Conservation (phyloP, 78 protist species). For the Dictyostelium intermedium region DNA sequence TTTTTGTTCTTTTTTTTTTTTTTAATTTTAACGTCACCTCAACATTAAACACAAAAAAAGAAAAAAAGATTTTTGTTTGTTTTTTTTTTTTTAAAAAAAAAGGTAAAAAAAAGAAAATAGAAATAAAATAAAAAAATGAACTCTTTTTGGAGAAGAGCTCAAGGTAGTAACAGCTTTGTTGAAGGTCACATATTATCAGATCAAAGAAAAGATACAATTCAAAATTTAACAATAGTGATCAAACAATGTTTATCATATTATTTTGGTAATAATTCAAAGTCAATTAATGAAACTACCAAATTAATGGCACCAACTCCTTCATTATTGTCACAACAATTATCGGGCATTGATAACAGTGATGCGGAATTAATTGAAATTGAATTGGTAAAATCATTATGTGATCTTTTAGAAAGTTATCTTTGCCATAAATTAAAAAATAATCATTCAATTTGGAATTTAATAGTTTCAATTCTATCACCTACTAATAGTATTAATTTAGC, state of each 20-base stretch:
- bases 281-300: not conserved
- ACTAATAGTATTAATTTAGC: not conserved
- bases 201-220: slow-evolving; percentile 10
- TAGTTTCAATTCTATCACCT: not conserved
- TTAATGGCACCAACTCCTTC: not conserved
- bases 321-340: not conserved
- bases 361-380: not conserved
- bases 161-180: not conserved
- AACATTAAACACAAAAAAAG: not conserved
- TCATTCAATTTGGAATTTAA: not conserved
- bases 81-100: too few relatives aligned
- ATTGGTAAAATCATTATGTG: not conserved
- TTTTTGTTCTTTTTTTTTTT: too few relatives aligned
- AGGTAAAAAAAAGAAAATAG: too few relatives aligned
- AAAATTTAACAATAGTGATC: not conserved
- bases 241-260: slow-evolving; percentile 7
- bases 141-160: slow-evolving; percentile 31
- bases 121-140: not conserved
- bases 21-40: not conserved
- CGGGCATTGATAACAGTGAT: not conserved
- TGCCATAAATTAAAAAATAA: not conserved
- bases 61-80: too few relatives aligned
- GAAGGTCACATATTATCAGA: not conserved
- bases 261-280: not conserved
- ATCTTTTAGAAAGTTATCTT: not conserved